phyloP scores from a whole-genome alignment of 768 basidiomycete species.

The Auricularia sp. region DNA sequence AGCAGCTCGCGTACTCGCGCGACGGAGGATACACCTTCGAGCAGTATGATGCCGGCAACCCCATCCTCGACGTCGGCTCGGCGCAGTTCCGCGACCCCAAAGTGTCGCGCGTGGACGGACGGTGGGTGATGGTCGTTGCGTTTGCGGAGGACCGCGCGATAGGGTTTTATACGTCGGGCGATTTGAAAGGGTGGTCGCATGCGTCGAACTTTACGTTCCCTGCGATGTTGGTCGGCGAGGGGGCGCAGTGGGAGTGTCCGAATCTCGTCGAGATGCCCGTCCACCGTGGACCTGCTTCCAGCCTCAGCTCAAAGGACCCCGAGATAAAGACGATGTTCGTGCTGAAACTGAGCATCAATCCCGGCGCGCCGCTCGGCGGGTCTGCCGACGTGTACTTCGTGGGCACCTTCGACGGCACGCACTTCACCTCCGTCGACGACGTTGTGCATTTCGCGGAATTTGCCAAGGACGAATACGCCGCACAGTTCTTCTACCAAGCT shows the following conservation, averaged over 20 bases:
- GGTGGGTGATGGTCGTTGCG: constrained; percentile 21
- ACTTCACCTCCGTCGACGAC: constrained; percentile 14
- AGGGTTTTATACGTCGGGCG: constrained; percentile 16
- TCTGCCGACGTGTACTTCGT: constrained; percentile 16
- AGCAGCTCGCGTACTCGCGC: constrained; percentile 17
- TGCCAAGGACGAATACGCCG: constrained; percentile 21
- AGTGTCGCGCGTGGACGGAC: constrained; percentile 15
- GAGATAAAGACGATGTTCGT: neutral
- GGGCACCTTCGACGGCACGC: constrained; percentile 16
- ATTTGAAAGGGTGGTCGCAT: constrained; percentile 17
- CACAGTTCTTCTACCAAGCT: constrained; percentile 13
- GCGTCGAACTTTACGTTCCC: constrained; percentile 13
- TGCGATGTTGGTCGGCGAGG: constrained; percentile 8
- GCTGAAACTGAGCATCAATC: constrained; percentile 13
- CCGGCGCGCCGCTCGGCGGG: constrained; percentile 16
- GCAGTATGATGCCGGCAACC: constrained; percentile 13
- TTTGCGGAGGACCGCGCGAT: constrained; percentile 14
- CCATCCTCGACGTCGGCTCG: constrained; percentile 15
- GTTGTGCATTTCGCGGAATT: constrained; percentile 13
- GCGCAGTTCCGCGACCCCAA: constrained; percentile 22
- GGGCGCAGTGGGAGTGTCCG: constrained; percentile 14
- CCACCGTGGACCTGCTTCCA: neutral
- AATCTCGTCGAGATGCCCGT: constrained; percentile 17
- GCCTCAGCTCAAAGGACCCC: too few species aligned
- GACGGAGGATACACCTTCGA: constrained; percentile 19